Conservation (phyloP, 108 stramenopile species). For the Nannochloropsis gaditana region DNA sequence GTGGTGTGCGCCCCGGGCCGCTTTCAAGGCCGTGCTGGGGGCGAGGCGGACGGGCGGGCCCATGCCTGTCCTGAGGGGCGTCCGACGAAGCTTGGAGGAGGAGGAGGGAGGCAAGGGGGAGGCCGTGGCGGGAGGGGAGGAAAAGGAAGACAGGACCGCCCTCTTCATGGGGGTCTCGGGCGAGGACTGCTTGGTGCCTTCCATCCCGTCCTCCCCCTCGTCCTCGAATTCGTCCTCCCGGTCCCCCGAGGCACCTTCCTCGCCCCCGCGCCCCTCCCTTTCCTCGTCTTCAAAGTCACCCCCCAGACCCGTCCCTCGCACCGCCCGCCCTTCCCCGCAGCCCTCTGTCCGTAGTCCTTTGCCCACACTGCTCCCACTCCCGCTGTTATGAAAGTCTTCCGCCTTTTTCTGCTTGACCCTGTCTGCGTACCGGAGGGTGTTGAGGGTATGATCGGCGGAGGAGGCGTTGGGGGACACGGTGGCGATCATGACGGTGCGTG, state of each 20-base stretch:
- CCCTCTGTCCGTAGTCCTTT: neutral
- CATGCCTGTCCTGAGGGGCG: neutral
- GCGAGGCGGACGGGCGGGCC: slow-evolving; percentile 4
- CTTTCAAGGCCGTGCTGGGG: slow-evolving; percentile 2
- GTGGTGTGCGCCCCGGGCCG: neutral
- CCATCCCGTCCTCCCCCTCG: slow-evolving; percentile 69
- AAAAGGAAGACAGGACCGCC: neutral
- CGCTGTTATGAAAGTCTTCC: slow-evolving; percentile 25
- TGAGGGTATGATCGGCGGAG: slow-evolving; percentile 90
- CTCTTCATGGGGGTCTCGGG: neutral
- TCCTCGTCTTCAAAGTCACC: slow-evolving; percentile 23
- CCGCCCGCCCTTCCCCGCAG: neutral
- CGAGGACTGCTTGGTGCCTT: slow-evolving; percentile 53
- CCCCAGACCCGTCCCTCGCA: slow-evolving; percentile 1
- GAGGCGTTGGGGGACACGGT: slow-evolving; percentile 84
- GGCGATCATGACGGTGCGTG: slow-evolving; percentile 96
- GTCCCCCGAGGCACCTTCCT: neutral
- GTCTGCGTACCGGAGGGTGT: slow-evolving; percentile 91
- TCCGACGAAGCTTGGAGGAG: neutral
- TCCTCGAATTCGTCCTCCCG: slow-evolving; percentile 53
- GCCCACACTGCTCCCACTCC: neutral
- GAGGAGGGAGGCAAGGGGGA: neutral
- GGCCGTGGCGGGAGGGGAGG: neutral
- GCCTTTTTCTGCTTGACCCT: slow-evolving; percentile 53
- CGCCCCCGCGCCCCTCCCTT: neutral